Base-by-base conservation (phyloP, 73 alveolate genomes). In the Stentor coeruleus region DNA sequence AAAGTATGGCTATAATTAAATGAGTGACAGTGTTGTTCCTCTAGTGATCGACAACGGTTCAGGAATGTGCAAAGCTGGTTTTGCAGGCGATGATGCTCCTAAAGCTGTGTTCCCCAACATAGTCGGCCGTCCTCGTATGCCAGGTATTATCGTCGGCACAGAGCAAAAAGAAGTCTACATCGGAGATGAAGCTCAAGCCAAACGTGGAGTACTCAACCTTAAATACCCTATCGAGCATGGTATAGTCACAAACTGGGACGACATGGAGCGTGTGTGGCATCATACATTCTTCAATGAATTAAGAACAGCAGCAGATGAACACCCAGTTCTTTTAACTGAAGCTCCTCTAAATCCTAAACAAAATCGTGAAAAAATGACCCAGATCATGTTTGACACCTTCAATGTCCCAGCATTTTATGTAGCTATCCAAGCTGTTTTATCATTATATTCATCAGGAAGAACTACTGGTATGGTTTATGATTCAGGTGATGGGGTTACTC, bases 121-220 rank as follows among this genome's bases (percentile, higher is more conserved):
- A 39, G 99, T 96, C 55, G 99, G 99, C 59, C 89, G 98, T 77
- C 96, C 99, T 49, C 98, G 96, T 89, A 96, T 95, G 93, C 97
- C 95, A 59, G 99, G 98, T 30, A 94, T 97, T 80, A 94, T 93
- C 97, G 99, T 96, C 3, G 98, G 98, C 49, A 93, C 94, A 86
- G 99, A 97, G 86, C 93, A 95, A 91, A 97, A 95, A 83, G 99
- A 95, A 79, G 95, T 94, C 82, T 95, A 96, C 90, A 97, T 96
- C 74, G 99, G 99, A 55, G 96, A 96, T 31, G 99, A 96, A 83
- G 99, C 99, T 38, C 97, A 97, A 82, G 87, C 86, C 82, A 96
- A 96, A 91, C 89, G 98, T 74, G 99, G 99, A 2, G 96, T 96
- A 81, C 91, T 96, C 86, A 91, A 88, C 59, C 86, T 96, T 35